Evolutionary conservation across 306 rosid genomes (phyloP).

Genomic region (Castanea mollissima): DNA sequence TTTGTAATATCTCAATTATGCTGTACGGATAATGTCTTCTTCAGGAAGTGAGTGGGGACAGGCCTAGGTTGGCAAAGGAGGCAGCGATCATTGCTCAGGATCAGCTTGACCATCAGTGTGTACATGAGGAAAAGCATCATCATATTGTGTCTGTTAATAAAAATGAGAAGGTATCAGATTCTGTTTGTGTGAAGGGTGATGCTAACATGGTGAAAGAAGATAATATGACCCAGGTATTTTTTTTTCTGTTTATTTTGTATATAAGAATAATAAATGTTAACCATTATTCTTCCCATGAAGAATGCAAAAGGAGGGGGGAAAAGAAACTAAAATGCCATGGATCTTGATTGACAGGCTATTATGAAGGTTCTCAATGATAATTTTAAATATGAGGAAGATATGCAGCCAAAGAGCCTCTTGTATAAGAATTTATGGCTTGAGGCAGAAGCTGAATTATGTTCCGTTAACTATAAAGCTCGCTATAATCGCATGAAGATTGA

Average conservation of each 20-base stretch:
- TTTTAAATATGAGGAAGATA: conserved; percentile 53
- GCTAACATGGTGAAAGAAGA: conserved; percentile 47
- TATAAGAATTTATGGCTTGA: conserved; percentile 93
- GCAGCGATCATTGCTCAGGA: conserved; percentile 28
- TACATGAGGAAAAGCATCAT: conserved; percentile 23
- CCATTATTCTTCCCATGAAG: conserved; percentile 3
- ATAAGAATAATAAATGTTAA: not conserved
- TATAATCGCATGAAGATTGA: conserved; percentile 64
- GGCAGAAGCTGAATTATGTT: conserved; percentile 91
- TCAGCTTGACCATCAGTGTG: conserved; percentile 33
- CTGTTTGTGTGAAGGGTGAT: conserved; percentile 31
- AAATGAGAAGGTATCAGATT: conserved; percentile 27
- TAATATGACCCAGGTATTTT: conserved; percentile 67
- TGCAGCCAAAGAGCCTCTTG: conserved; percentile 49
- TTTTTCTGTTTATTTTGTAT: conserved; percentile 14
- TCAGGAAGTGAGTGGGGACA: conserved; percentile 43
- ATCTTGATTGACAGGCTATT: conserved; percentile 55
- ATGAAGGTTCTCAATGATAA: conserved; percentile 71
- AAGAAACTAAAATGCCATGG: not conserved
- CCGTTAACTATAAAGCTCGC: conserved; percentile 65
- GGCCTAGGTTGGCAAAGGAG: conserved; percentile 26
- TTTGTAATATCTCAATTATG: conserved; percentile 3
- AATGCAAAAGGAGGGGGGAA: conserved; percentile 6
- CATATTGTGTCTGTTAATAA: conserved; percentile 29
- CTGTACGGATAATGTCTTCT: conserved; percentile 19